Conservation (phyloP, 2,329 filamentous ascomycete genomes). For the Piedraia hortae region DNA sequence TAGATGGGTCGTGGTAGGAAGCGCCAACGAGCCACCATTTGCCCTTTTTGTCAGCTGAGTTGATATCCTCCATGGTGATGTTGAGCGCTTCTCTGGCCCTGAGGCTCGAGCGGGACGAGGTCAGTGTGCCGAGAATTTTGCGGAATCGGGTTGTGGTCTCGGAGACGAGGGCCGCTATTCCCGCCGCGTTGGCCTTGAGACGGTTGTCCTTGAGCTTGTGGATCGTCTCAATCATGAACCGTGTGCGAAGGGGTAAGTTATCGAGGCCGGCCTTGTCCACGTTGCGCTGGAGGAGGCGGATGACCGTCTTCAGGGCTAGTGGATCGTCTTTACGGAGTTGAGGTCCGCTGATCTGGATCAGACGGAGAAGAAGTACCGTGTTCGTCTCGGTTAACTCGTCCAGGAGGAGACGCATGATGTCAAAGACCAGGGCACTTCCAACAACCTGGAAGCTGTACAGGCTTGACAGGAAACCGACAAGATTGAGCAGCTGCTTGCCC, state of each 20-base stretch:
- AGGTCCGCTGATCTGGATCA: conserved; percentile 55
- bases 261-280: conserved; percentile 37
- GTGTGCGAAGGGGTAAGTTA: conserved; percentile 61
- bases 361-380: conserved; percentile 61
- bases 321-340: conserved; percentile 75
- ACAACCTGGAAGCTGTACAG: conserved; percentile 83
- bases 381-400: conserved; percentile 57
- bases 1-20: conserved; percentile 37
- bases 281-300: conserved; percentile 47
- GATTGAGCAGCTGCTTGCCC: conserved; percentile 41
- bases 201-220: conserved; percentile 86
- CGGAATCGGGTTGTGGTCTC: conserved; percentile 75
- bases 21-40: conserved; percentile 98
- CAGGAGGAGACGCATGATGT: conserved; percentile 52
- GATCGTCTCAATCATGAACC: conserved; percentile 94
- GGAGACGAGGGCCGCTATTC: conserved; percentile 41
- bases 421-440: conserved; percentile 59
- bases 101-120: conserved; percentile 25
- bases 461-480: conserved; percentile 59
- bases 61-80: conserved; percentile 57
- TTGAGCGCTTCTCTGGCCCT: conserved; percentile 59
- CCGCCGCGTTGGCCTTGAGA: conserved; percentile 42
- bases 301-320: conserved; percentile 65
- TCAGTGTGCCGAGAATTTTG: conserved; percentile 59
- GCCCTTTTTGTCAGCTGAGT: conserved; percentile 56